Conservation (phyloP, 441 rosid genomes). For the Geranium incanum region DNA sequence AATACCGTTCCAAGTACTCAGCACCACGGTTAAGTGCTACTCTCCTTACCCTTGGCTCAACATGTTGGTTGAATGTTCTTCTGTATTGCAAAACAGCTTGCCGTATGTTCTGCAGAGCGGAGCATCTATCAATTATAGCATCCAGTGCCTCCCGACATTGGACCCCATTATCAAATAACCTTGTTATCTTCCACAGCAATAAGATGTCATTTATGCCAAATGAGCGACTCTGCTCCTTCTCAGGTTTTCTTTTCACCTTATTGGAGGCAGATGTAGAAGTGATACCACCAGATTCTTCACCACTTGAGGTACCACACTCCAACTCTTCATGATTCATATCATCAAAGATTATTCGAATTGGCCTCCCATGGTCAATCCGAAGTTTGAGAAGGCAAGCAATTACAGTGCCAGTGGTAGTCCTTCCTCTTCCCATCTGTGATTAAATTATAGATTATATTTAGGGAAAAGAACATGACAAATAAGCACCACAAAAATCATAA, state of each 20-base stretch:
- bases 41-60: slow-evolving; percentile 86
- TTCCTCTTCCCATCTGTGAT: slow-evolving; percentile 97
- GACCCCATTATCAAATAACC: slow-evolving; percentile 83
- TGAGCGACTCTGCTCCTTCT: slow-evolving; percentile 46
- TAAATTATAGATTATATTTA: slow-evolving; percentile 18
- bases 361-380: slow-evolving; percentile 82
- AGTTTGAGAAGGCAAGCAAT: slow-evolving; percentile 97
- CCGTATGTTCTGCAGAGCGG: slow-evolving; percentile 93
- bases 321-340: slow-evolving; percentile 52
- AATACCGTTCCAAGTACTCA: slow-evolving; percentile 90
- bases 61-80: slow-evolving; percentile 82
- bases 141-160: slow-evolving; percentile 94
- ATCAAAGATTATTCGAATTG: slow-evolving; percentile 57
- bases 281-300: slow-evolving; percentile 74
- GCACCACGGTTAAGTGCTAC: slow-evolving; percentile 92
- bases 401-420: slow-evolving; percentile 98
- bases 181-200: slow-evolving; percentile 82
- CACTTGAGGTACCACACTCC: slow-evolving; percentile 86
- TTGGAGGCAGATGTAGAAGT: slow-evolving; percentile 24
- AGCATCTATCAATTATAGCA: slow-evolving; percentile 89
- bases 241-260: slow-evolving; percentile 31
- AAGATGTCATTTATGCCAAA: slow-evolving; percentile 95
- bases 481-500: slow-evolving; percentile 17
- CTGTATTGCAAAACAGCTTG: slow-evolving; percentile 85
- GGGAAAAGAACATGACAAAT: slow-evolving; percentile 6